phyloP scores from a whole-genome alignment of 345 rosid genomes.

The Streptanthus diversifolius region DNA sequence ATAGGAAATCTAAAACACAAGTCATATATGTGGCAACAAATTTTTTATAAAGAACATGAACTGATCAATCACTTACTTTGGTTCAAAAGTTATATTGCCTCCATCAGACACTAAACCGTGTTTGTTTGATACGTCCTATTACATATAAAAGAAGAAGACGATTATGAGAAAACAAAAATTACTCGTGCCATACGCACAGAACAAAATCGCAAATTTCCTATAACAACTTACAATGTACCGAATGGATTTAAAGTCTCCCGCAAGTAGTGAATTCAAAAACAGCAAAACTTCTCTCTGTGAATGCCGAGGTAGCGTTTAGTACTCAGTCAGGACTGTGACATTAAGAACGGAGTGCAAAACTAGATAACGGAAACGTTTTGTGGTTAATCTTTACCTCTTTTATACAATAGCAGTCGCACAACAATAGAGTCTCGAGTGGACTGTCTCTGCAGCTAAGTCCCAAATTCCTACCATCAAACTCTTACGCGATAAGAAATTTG shows the following conservation, averaged over 20 bases:
- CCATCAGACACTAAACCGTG: slow-evolving; percentile 69
- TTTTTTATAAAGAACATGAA: neutral
- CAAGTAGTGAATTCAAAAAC: slow-evolving; percentile 53
- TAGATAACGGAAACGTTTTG: neutral
- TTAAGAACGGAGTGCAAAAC: slow-evolving; percentile 1
- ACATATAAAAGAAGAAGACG: slow-evolving; percentile 7
- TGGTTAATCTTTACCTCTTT: slow-evolving; percentile 51
- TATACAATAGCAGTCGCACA: slow-evolving; percentile 67
- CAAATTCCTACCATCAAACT: slow-evolving; percentile 48
- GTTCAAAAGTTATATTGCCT: slow-evolving; percentile 56
- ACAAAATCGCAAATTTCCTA: neutral
- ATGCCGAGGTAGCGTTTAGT: slow-evolving; percentile 2
- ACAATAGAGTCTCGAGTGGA: slow-evolving; percentile 63
- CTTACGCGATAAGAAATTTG: slow-evolving; percentile 4
- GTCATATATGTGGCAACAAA: neutral
- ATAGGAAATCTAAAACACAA: slow-evolving; percentile 55
- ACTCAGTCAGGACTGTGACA: slow-evolving; percentile 5
- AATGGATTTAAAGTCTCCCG: slow-evolving; percentile 69
- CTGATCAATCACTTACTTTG: slow-evolving; percentile 42
- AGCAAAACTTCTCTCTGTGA: slow-evolving; percentile 68
- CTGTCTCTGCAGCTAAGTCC: slow-evolving; percentile 51
- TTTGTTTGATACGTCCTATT: slow-evolving; percentile 66
- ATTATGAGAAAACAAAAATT: neutral
- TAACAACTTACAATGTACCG: slow-evolving; percentile 56
- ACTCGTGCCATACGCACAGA: neutral